phyloP scores from a whole-genome alignment of 352 stramenopile species.

The Pythium biforme region DNA sequence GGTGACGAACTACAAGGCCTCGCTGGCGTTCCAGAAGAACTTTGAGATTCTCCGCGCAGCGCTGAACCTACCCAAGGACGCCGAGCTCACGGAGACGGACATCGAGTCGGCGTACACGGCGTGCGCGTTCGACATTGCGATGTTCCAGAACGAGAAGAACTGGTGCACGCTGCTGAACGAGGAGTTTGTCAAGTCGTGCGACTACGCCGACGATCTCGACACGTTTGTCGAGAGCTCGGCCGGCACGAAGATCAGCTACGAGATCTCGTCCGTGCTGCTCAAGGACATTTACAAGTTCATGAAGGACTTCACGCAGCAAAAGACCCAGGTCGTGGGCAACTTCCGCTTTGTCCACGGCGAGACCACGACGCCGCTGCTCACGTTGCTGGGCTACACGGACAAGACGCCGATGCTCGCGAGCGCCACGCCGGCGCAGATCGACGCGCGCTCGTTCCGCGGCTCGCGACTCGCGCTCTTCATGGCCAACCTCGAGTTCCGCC shows the following conservation, averaged over 20 bases:
- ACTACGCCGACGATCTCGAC: slow-evolving; percentile 28
- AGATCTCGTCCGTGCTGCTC: slow-evolving; percentile 28
- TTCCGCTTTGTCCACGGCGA: slow-evolving; percentile 31
- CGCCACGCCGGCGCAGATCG: slow-evolving; percentile 9
- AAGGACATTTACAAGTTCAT: slow-evolving; percentile 26
- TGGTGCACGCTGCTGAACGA: slow-evolving; percentile 27
- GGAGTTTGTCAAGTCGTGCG: slow-evolving; percentile 22
- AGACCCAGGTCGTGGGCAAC: slow-evolving; percentile 22
- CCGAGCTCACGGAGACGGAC: slow-evolving; percentile 14
- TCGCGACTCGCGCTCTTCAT: slow-evolving; percentile 21
- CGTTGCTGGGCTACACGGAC: slow-evolving; percentile 27
- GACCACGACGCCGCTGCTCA: slow-evolving; percentile 27
- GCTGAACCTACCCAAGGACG: slow-evolving; percentile 17
- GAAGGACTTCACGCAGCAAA: slow-evolving; percentile 18
- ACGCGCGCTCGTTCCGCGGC: slow-evolving; percentile 18
- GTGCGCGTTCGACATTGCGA: slow-evolving; percentile 19
- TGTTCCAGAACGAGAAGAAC: slow-evolving; percentile 20
- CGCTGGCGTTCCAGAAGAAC: slow-evolving; percentile 19
- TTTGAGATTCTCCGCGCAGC: slow-evolving; percentile 8
- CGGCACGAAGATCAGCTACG: slow-evolving; percentile 29
- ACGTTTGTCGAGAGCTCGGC: slow-evolving; percentile 20
- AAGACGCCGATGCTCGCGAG: slow-evolving; percentile 17
- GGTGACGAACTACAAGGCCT: slow-evolving; percentile 14
- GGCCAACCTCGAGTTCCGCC: slow-evolving; percentile 28
- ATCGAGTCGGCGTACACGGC: slow-evolving; percentile 24